These are phyloP conservation scores for Aristolochia fimbriata DNA, from an alignment of 164 flowering plant genomes.

Conservation along the genomic window DNA sequence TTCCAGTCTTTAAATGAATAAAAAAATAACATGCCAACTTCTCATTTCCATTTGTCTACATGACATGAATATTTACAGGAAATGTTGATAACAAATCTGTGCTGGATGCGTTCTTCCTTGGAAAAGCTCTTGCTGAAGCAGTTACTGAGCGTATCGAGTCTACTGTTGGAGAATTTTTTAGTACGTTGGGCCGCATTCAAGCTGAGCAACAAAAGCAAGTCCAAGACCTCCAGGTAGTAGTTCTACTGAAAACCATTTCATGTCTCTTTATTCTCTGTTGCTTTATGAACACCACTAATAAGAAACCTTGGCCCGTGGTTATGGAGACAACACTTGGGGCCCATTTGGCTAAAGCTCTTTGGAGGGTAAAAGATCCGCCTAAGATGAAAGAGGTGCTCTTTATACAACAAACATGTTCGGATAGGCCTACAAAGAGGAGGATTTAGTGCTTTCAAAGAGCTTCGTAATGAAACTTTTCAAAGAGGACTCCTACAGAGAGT, in stretches of 20 bases:
- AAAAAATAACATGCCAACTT: too few species aligned
- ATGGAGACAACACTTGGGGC: too few species aligned
- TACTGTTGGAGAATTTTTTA: slow-evolving; percentile 67
- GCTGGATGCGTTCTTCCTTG: slow-evolving; percentile 87
- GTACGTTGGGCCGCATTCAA: slow-evolving; percentile 71
- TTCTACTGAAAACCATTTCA: not conserved
- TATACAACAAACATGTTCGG: too few species aligned
- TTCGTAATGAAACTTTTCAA: too few species aligned
- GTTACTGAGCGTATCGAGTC: slow-evolving; percentile 76
- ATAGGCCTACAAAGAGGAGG: too few species aligned
- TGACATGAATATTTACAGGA: slow-evolving; percentile 27
- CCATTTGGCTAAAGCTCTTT: too few species aligned
- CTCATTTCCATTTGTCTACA: not conserved
- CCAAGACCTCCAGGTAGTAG: slow-evolving; percentile 64
- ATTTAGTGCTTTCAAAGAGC: too few species aligned
- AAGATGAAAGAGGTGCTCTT: too few species aligned
- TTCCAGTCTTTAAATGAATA: too few species aligned
- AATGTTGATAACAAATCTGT: slow-evolving; percentile 52
- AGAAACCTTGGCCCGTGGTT: too few species aligned
- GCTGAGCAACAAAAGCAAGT: slow-evolving; percentile 87
- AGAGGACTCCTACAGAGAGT: too few species aligned
- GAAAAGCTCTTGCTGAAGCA: slow-evolving; percentile 82
- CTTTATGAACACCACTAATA: not conserved
- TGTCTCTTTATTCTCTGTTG: not conserved
- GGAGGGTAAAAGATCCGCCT: too few species aligned